Evolutionary conservation across 129 eudicot genomes (phyloP).

Genomic region (Oenanthe sinensis): DNA sequence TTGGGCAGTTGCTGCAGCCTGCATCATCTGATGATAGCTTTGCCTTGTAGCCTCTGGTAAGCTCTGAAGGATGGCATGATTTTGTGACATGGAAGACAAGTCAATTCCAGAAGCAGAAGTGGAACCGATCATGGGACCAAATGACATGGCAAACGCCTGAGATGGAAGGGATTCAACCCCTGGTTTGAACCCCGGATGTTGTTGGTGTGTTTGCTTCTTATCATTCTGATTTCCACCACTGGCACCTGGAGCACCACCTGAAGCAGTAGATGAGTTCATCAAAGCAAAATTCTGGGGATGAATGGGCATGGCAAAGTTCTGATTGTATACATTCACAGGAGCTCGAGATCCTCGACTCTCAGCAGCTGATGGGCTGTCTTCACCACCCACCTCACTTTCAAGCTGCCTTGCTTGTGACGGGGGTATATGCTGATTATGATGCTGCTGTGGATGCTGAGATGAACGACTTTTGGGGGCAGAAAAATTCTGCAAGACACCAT

Average conservation of each 20-base stretch:
- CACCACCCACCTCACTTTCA: slow-evolving; percentile 60
- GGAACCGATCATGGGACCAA: slow-evolving; percentile 66
- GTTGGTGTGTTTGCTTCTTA: slow-evolving; percentile 53
- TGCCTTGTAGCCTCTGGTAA: slow-evolving; percentile 60
- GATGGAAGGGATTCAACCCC: slow-evolving; percentile 51
- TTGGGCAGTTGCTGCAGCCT: slow-evolving; percentile 39
- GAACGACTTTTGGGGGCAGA: slow-evolving; percentile 35
- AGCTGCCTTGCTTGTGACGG: slow-evolving; percentile 39
- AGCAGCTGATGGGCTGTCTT: slow-evolving; percentile 71
- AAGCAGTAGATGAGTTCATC: slow-evolving; percentile 42
- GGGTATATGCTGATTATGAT: slow-evolving; percentile 33
- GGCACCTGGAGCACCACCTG: slow-evolving; percentile 22
- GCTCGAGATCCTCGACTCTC: slow-evolving; percentile 57
- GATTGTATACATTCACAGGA: slow-evolving; percentile 57
- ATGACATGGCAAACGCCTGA: slow-evolving; percentile 79
- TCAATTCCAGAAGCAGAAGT: slow-evolving; percentile 45
- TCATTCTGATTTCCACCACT: slow-evolving; percentile 35
- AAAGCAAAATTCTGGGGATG: slow-evolving; percentile 57
- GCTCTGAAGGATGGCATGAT: slow-evolving; percentile 54
- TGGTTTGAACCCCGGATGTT: slow-evolving; percentile 42
- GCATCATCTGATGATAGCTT: slow-evolving; percentile 48
- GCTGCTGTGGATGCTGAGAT: slow-evolving; percentile 43
- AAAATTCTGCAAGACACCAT: slow-evolving; percentile 49
- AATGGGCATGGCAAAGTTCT: slow-evolving; percentile 67
- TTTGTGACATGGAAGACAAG: slow-evolving; percentile 57